phyloP scores from a whole-genome alignment of 148 eudicot genomes.

The Fagopyrum esculentum region DNA sequence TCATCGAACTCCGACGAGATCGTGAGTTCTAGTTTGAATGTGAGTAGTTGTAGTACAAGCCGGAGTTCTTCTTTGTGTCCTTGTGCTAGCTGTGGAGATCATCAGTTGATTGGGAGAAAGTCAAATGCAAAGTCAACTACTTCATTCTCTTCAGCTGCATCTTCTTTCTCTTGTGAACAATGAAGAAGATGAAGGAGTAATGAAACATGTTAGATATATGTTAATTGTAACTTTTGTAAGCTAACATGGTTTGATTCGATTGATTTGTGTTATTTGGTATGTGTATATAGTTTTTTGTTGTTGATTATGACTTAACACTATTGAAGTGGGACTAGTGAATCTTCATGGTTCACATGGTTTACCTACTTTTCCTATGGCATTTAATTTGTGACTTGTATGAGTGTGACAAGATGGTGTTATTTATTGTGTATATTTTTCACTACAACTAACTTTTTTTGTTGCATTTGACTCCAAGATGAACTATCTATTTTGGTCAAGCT shows the following conservation, averaged over 20 bases:
- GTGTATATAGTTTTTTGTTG: conserved; percentile 1
- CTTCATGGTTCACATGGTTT: neutral
- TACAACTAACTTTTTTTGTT: neutral
- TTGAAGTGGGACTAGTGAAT: neutral
- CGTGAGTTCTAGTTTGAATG: neutral
- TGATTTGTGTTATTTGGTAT: neutral
- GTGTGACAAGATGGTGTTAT: too few relatives aligned
- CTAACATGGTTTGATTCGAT: neutral
- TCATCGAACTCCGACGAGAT: neutral
- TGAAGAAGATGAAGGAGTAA: neutral
- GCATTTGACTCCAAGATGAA: neutral
- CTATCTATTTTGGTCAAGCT: neutral
- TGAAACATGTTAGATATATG: neutral
- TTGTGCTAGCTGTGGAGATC: neutral
- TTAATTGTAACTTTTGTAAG: neutral
- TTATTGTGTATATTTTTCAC: neutral
- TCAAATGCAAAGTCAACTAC: neutral
- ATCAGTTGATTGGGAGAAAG: neutral
- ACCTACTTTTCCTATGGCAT: neutral
- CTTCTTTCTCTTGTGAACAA: conserved; percentile 4
- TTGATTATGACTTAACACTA: neutral
- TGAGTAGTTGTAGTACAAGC: neutral
- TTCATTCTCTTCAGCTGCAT: conserved; percentile 1
- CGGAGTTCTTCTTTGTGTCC: neutral
- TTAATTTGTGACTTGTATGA: neutral